Base-by-base conservation (phyloP, 805 yeast genomes). In the Metschnikowia vanudenii region DNA sequence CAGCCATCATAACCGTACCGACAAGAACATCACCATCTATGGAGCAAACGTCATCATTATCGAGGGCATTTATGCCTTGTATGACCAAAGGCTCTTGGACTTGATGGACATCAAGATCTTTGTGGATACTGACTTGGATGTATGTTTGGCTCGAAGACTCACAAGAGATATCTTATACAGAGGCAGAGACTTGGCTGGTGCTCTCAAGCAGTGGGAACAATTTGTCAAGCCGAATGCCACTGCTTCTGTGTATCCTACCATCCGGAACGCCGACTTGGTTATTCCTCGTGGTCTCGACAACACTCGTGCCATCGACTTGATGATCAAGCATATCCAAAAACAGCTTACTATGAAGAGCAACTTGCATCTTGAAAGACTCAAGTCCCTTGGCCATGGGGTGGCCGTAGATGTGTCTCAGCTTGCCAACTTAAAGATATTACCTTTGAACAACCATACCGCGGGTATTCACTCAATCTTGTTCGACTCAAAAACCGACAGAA, bases 171-270 rank as follows among this genome's bases (percentile, higher is more conserved):
- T 89, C 43, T 74, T 87, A 12, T 82, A 84, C 50, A 73, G 99
- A 50, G 96, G 96, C 1, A 73, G 99, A 49, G 96, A 91, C 56
- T 69, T 91, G 30, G 73, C 68, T 4, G 96, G 96, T 1, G 85
- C 91, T 14, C 75, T 94, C 49, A 76, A 80, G 54, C 99, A 94
- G 61, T 94, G 98, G 98, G 84, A 87, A 52, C 65, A 71, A 20
- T 91, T 84, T 63, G 99, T 94, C 22, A 94, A 92, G 63, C 99
- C 99, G 6, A 88, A 89, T 62, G 90, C 95, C 8, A 90, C 84
- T 19, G 68, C 81, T 34, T 79, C 76, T 55, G 84, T 92, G 13
- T 78, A 75, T 43, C 94, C 95, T 1, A 85, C 95, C 0, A 78
- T 85, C 82, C 71, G 77, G 38, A 73, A 74, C 46, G 96, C 98